A percentile compares a stretch with the other conserved stretches of the same genome.
These are phyloP conservation scores for Aspergillus jensenii DNA, from an alignment of 2,329 filamentous ascomycete species.

Conservation along the genomic window DNA sequence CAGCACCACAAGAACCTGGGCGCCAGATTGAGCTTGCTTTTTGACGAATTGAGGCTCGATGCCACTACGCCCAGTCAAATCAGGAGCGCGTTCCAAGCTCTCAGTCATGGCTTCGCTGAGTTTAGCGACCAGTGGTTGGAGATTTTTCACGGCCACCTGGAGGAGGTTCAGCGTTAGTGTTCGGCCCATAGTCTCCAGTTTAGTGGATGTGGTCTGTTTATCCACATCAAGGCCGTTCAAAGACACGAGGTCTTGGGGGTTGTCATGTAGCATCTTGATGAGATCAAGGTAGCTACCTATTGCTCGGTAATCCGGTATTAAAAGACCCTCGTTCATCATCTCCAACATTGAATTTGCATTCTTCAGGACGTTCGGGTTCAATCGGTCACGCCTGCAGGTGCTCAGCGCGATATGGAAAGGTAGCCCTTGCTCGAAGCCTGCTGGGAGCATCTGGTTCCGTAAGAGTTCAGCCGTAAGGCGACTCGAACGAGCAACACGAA, in stretches of 20 bases:
- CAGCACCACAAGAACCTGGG: constrained; percentile 23
- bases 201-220: constrained; percentile 9
- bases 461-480: constrained; percentile 61
- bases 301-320: constrained; percentile 31
- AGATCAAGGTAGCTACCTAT: constrained; percentile 32
- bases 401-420: constrained; percentile 73
- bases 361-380: constrained; percentile 67
- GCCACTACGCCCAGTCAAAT: background rate
- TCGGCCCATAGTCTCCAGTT: constrained; percentile 24
- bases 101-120: constrained; percentile 25
- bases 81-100: background rate
- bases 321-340: constrained; percentile 52
- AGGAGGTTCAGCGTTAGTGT: constrained; percentile 28
- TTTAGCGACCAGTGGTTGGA: constrained; percentile 29
- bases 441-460: constrained; percentile 50
- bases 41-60: background rate
- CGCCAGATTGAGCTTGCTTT: constrained; percentile 8
- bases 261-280: constrained; percentile 24
- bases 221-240: constrained; percentile 26
- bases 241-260: constrained; percentile 29
- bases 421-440: constrained; percentile 44
- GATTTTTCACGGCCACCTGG: constrained; percentile 19
- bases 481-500: constrained; percentile 67
- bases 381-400: constrained; percentile 72
- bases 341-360: constrained; percentile 66